Evolutionary conservation across 2,329 filamentous ascomycete species (phyloP), one percentile per base, ranked within the genome.

Genomic region (Trichocomaceae sp.): DNA sequence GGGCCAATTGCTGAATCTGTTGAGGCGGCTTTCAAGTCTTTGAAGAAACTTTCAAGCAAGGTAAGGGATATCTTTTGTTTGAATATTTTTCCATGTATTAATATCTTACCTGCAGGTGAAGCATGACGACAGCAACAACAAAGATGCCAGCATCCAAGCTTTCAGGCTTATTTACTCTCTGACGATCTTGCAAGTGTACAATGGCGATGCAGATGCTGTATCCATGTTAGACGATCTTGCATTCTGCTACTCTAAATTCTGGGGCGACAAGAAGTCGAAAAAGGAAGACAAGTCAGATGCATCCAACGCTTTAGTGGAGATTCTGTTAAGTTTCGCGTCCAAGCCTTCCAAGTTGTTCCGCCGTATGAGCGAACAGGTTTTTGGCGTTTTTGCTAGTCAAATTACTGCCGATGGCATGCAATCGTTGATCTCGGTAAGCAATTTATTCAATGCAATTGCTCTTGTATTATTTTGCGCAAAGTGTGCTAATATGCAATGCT

Each of bases 271-370:
- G 60, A 75, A 78, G 50, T 72, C 73, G 0, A 77, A 82, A 59
- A 72, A 81, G 66, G 52, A 73, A 39, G 76, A 82, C 62, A 71
- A 75, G 1, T 65, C 66, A 0, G 70, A 73, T 59, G 72, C 71
- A 1, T 87, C 89, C 0, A 84, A 88, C 64, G 79, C 89, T 23
- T 73, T 96, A 8, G 84, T 96, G 2, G 93, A 97, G 65, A 87
- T 97, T 50, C 72, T 99, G 7, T 77, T 97, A n/a, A 88, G 89
- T 51, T 90, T 97, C 73, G 82, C 95, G 2, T 88, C 90, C 0
- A 89, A 90, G 58, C 88, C 86, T 3, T 96, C 91, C 1, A 83
- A 85, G 9, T 77, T 97, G 50, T 88, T 95, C 75, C 83, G 90
- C 29, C 89, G 91, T 63, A 85, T 95, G 52, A 89, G 90, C 5